These are phyloP conservation scores for Pythium apleroticum DNA, from an alignment of 352 stramenopile species.

Conservation along the genomic window DNA sequence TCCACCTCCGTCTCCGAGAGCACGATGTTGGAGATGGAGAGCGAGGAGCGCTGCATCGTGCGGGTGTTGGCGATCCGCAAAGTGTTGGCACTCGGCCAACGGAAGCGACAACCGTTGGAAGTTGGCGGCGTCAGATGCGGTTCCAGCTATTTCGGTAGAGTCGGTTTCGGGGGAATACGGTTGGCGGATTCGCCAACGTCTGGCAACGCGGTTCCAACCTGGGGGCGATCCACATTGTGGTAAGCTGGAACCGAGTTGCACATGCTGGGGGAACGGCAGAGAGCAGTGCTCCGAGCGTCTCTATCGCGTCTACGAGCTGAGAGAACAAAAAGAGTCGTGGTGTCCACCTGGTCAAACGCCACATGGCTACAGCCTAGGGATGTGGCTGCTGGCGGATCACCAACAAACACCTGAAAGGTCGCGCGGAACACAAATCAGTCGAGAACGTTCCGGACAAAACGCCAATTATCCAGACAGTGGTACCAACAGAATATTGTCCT, in stretches of 20 bases:
- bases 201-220: neutral
- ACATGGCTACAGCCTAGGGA: neutral
- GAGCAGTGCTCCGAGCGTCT: neutral
- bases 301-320: neutral
- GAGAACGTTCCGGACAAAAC: neutral
- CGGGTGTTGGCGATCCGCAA: neutral
- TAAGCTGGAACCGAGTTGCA: neutral
- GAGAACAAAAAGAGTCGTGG: neutral
- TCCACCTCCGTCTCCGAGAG: constrained; percentile 40
- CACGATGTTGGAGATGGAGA: constrained; percentile 69
- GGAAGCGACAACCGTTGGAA: too few relatives aligned
- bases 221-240: neutral
- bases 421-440: neutral
- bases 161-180: neutral
- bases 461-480: too few relatives aligned
- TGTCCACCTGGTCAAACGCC: neutral
- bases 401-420: neutral
- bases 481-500: too few relatives aligned
- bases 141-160: constrained; percentile 3
- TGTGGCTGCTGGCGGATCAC: neutral
- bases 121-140: neutral
- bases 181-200: neutral
- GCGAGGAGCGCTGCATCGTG: constrained; percentile 40
- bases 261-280: neutral
- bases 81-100: neutral